Evolutionary conservation across 805 yeast species (phyloP).

Genomic region (Huiozyma naganishii): DNA sequence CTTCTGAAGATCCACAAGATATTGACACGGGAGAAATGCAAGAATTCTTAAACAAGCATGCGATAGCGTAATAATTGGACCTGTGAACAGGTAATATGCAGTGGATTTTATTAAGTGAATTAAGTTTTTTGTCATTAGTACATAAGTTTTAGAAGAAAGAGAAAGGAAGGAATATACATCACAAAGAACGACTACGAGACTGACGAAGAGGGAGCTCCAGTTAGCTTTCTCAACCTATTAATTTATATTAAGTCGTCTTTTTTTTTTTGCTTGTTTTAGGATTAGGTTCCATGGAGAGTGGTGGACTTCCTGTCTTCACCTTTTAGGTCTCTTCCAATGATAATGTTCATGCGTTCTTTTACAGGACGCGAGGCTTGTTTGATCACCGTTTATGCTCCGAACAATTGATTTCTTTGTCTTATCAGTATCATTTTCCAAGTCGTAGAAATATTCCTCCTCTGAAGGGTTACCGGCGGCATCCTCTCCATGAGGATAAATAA

Average conservation of each 20-base stretch:
- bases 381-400: conserved; percentile 64
- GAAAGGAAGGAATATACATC: neutral
- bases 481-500: conserved; percentile 77
- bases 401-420: conserved; percentile 59
- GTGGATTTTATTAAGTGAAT: neutral
- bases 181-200: neutral
- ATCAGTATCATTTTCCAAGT: conserved; percentile 73
- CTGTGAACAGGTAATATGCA: neutral
- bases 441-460: conserved; percentile 89
- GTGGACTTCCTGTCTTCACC: conserved; percentile 1
- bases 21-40: conserved; percentile 41
- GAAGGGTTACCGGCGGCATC: conserved; percentile 95
- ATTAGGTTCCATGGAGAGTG: no score
- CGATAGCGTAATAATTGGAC: conserved; percentile 12
- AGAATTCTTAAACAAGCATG: conserved; percentile 43
- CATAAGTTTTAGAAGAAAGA: neutral
- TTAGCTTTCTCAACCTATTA: no score
- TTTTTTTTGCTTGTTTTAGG: no score
- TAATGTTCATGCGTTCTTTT: conserved; percentile 84
- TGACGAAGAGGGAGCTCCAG: no score
- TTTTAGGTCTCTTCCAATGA: conserved; percentile 38
- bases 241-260: no score
- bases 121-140: neutral
- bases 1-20: conserved; percentile 62
- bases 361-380: conserved; percentile 74